Conservation (phyloP, 768 basidiomycete species). For the Lyophyllum decastes region DNA sequence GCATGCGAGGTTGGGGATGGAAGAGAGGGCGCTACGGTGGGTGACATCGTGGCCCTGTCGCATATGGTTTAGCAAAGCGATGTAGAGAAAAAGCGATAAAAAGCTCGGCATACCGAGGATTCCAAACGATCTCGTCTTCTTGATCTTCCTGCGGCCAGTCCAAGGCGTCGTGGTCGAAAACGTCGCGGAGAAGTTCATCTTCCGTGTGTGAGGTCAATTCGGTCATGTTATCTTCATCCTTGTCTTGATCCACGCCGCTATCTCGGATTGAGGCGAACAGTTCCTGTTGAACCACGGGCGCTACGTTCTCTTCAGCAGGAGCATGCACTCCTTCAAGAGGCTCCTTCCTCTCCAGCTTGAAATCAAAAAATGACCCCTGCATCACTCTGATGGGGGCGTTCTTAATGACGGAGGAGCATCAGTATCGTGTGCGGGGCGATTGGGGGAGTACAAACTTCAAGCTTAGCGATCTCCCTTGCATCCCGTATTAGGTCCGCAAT, state of each 20-base stretch:
- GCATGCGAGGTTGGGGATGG: conserved; percentile 33
- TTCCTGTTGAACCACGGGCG: conserved; percentile 20
- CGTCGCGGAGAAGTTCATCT: conserved; percentile 78
- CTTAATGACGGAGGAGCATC: conserved; percentile 23
- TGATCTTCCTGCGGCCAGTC: conserved; percentile 60
- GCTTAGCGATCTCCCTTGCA: conserved; percentile 56
- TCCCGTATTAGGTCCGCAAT: conserved; percentile 84
- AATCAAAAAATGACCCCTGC: conserved; percentile 3
- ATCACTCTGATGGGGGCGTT: conserved; percentile 36
- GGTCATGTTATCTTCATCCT: conserved; percentile 61
- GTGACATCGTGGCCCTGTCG: conserved; percentile 29
- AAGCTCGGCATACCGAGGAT: conserved; percentile 64
- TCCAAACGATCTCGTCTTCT: conserved; percentile 79
- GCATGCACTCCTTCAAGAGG: not conserved
- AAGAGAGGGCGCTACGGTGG: conserved; percentile 23
- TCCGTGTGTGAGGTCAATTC: conserved; percentile 76
- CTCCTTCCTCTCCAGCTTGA: conserved; percentile 25
- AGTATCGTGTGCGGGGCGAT: not conserved
- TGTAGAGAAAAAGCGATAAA: not conserved
- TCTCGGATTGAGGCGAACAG: conserved; percentile 26
- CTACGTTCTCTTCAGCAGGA: not conserved
- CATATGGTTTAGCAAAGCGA: not conserved
- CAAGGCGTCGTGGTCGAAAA: conserved; percentile 46
- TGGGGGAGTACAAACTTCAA: conserved; percentile 47
- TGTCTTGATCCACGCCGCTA: conserved; percentile 20